Percentiles rank a stretch among this genome's conserved stretches.
These are phyloP conservation scores for Alternaria sp. DNA, from an alignment of 2,329 filamentous ascomycete species.

Conservation along the genomic window DNA sequence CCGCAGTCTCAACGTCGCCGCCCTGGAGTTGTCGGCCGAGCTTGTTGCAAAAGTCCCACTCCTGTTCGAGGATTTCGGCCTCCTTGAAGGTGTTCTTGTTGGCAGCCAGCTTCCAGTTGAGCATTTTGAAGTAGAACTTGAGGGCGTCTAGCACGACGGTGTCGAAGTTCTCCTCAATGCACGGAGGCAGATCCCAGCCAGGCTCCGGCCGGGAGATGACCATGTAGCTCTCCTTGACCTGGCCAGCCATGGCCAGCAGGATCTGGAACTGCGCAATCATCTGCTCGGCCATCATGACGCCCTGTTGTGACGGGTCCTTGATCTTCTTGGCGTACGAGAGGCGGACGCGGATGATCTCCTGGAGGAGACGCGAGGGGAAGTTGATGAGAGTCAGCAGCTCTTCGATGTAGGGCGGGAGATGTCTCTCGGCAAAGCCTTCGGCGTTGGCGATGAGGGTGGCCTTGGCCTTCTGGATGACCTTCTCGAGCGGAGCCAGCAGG, in stretches of 20 bases:
- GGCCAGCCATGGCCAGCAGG: conserved; percentile 85
- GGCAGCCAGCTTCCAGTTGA: conserved; percentile 95
- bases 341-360: conserved; percentile 93
- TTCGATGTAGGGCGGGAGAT: conserved; percentile 95
- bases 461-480: conserved; percentile 92
- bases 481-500: conserved; percentile 82
- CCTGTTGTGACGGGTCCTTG: conserved; percentile 92
- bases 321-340: conserved; percentile 92
- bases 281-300: conserved; percentile 92
- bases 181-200: conserved; percentile 94
- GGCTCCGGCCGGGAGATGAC: conserved; percentile 83
- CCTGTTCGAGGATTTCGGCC: conserved; percentile 93
- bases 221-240: conserved; percentile 89
- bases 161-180: conserved; percentile 96
- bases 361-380: conserved; percentile 92
- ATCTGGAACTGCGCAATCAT: conserved; percentile 98
- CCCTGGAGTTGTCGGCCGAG: conserved; percentile 90
- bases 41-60: conserved; percentile 97
- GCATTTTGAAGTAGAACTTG: conserved; percentile 97
- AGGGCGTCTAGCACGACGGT: conserved; percentile 88
- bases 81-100: conserved; percentile 99
- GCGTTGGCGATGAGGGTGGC: conserved; percentile 87
- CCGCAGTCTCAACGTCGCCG: conserved; percentile 94
- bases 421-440: conserved; percentile 81
- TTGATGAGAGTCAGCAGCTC: conserved; percentile 95